Percentiles rank a stretch among this genome's conserved stretches.
Evolutionary conservation across 164 flowering plant species (phyloP).

Genomic region (Macadamia integrifolia): DNA sequence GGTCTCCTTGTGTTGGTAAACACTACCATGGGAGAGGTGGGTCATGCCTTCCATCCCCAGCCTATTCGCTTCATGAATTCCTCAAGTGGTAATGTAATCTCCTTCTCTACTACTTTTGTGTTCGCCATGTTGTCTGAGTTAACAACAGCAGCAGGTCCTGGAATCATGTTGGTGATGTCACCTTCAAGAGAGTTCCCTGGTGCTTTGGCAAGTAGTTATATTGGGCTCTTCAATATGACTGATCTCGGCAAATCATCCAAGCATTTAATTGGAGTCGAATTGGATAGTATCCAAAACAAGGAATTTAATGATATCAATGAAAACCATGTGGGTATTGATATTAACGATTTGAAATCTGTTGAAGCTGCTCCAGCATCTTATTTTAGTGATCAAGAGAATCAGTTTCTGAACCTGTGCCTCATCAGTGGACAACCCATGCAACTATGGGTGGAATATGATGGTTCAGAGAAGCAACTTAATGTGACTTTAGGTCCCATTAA

Average conservation of each 20-base stretch:
- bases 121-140: no score
- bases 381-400: slow-evolving; percentile 9
- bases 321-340: slow-evolving; percentile 31
- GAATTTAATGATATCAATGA: slow-evolving; percentile 25
- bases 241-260: slow-evolving; percentile 19
- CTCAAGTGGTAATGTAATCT: no score
- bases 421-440: slow-evolving; percentile 12
- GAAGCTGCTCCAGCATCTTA: no score
- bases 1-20: no score
- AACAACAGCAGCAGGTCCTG: no score
- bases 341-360: slow-evolving; percentile 23
- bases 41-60: no score
- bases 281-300: slow-evolving; percentile 19
- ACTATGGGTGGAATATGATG: no score
- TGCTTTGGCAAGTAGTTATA: slow-evolving; percentile 20
- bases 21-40: no score
- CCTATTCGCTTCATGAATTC: no score
- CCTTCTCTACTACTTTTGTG: no score
- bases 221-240: slow-evolving; percentile 23
- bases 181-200: slow-evolving; percentile 9
- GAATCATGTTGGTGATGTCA: slow-evolving; percentile 28
- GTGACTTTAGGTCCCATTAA: no score
- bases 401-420: slow-evolving; percentile 13
- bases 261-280: slow-evolving; percentile 31
- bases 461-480: no score